Evolutionary conservation across 2,329 filamentous ascomycete genomes (phyloP).

Genomic region (Colletotrichum truncatum): DNA sequence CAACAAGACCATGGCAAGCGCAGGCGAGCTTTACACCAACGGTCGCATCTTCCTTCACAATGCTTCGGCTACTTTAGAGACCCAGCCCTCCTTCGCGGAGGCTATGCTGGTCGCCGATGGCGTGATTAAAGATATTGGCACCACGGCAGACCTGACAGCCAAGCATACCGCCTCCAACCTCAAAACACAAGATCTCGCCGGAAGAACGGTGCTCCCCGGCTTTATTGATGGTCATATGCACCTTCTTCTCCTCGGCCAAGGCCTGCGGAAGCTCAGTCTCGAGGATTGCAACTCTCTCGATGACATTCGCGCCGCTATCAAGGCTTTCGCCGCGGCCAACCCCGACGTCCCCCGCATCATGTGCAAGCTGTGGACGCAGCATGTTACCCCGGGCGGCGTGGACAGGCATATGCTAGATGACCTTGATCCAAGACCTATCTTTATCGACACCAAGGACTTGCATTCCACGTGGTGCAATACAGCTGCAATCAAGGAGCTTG

Average conservation of each 20-base stretch:
- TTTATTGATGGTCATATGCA: constrained; percentile 69
- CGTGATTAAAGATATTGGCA: constrained; percentile 26
- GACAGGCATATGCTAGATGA: constrained; percentile 60
- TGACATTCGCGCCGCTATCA: constrained; percentile 59
- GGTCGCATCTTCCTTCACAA: constrained; percentile 31
- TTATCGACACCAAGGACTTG: constrained; percentile 65
- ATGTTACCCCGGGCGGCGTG: constrained; percentile 55
- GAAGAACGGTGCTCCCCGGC: constrained; percentile 57
- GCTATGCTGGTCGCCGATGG: constrained; percentile 31
- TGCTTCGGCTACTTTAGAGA: constrained; percentile 13
- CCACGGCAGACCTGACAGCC: neutral
- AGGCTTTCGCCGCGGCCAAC: constrained; percentile 53
- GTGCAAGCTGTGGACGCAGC: constrained; percentile 66
- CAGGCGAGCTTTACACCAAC: constrained; percentile 29
- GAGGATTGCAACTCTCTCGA: constrained; percentile 56
- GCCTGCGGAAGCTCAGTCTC: constrained; percentile 59
- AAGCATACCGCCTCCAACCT: neutral
- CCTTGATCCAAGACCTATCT: constrained; percentile 63
- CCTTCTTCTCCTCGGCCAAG: constrained; percentile 62
- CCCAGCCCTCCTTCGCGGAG: constrained; percentile 31
- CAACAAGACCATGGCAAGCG: neutral
- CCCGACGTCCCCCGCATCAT: constrained; percentile 58
- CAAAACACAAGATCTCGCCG: constrained; percentile 34
- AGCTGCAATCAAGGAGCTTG: constrained; percentile 59
- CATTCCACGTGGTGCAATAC: constrained; percentile 67